Conservation (phyloP, 108 stramenopile genomes). For the Nannochloropsis gaditana region DNA sequence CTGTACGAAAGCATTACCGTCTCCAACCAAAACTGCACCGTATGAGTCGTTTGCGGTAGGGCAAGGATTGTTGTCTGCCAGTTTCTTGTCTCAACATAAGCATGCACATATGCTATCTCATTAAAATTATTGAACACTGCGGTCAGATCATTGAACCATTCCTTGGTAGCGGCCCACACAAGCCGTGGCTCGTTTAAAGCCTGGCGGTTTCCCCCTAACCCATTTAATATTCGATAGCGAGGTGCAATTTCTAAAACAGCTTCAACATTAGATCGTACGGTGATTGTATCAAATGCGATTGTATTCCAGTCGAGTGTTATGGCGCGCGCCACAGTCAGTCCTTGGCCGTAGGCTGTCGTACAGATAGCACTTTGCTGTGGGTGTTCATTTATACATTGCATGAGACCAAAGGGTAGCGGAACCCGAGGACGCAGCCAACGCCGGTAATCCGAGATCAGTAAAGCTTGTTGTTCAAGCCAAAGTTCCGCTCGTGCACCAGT, state of each 20-base stretch:
- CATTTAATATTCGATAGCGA: background rate
- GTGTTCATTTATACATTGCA: background rate
- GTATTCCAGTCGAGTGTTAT: background rate
- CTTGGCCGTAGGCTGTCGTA: background rate
- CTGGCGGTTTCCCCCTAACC: background rate
- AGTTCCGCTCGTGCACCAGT: background rate
- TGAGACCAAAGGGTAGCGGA: conserved; percentile 7
- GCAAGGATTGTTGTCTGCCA: background rate
- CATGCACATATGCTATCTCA: background rate
- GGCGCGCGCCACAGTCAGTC: background rate
- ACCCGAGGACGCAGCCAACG: background rate
- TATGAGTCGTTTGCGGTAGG: background rate
- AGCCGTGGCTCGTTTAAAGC: background rate
- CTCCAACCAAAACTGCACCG: background rate
- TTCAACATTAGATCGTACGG: background rate
- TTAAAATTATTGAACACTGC: background rate
- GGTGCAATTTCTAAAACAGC: background rate
- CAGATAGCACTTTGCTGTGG: conserved; percentile 14
- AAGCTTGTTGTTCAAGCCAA: background rate
- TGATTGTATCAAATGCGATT: background rate
- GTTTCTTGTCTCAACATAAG: background rate
- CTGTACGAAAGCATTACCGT: background rate
- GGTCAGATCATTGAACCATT: background rate
- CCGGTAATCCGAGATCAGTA: background rate
- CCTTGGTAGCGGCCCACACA: background rate